Percentiles rank a stretch among this genome's conserved stretches.
Evolutionary conservation across 306 rosid genomes (phyloP).

Genomic region (Vigna reflexopilosa): DNA sequence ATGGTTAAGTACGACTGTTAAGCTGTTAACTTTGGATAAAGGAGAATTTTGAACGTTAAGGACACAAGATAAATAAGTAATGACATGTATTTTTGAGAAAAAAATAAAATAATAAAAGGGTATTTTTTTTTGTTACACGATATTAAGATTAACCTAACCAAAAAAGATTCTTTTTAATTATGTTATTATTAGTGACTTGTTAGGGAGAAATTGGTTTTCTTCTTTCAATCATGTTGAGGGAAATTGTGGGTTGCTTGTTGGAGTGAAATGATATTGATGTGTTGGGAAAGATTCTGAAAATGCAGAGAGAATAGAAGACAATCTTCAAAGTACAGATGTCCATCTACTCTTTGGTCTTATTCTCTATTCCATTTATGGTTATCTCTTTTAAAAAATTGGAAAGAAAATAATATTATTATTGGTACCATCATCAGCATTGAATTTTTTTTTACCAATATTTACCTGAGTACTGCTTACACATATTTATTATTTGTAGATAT

Average conservation of each 20-base stretch:
- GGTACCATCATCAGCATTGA: too few species aligned
- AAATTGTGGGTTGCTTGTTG: slow-evolving; percentile 52
- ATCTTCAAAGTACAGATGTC: slow-evolving; percentile 25
- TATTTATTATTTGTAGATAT: too few species aligned
- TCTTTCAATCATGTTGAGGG: not conserved
- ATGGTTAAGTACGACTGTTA: slow-evolving; percentile 26
- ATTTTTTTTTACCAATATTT: too few species aligned
- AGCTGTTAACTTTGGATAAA: slow-evolving; percentile 44
- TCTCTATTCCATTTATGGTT: not conserved
- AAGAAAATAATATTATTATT: too few species aligned
- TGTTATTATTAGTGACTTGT: not conserved
- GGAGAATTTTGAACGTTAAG: slow-evolving; percentile 6
- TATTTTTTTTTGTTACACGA: too few species aligned
- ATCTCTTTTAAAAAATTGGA: too few species aligned
- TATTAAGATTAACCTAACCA: too few species aligned
- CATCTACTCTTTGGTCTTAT: slow-evolving; percentile 7
- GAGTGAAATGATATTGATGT: slow-evolving; percentile 42
- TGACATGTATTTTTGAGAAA: too few species aligned
- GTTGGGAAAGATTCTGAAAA: not conserved
- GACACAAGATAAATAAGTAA: not conserved
- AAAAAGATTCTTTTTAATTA: not conserved
- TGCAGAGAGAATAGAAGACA: not conserved
- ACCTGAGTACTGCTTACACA: too few species aligned
- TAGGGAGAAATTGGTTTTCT: not conserved
- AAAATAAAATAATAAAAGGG: too few species aligned